Percentiles rank a stretch among this genome's conserved stretches.
Evolutionary conservation across 208 protist species (phyloP).

Genomic region (Acanthamoeba triangularis): DNA sequence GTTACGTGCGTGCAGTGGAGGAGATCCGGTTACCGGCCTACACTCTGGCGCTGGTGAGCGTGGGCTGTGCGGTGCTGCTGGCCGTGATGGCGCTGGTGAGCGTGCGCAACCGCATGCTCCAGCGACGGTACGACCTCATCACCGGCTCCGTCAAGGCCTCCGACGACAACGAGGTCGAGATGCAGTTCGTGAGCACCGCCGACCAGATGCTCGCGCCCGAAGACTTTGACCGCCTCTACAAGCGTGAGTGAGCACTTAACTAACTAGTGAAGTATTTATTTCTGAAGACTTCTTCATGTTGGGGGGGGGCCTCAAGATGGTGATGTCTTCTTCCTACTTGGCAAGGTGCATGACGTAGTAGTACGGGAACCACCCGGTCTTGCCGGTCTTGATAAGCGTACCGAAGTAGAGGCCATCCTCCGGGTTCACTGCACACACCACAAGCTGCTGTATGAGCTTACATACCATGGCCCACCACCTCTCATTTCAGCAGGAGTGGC

Average conservation of each 20-base stretch:
- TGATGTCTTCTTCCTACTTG: too few species aligned
- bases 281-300: too few species aligned
- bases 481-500: too few species aligned
- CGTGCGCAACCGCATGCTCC: conserved; percentile 53
- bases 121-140: conserved; percentile 62
- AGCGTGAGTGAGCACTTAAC: not conserved
- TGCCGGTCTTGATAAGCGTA: too few species aligned
- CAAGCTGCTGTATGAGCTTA: too few species aligned
- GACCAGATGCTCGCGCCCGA: not conserved
- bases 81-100: conserved; percentile 45
- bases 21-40: conserved; percentile 36
- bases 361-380: too few species aligned
- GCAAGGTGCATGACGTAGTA: too few species aligned
- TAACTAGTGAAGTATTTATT: not conserved
- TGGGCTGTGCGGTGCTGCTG: conserved; percentile 10
- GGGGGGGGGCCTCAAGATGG: too few species aligned
- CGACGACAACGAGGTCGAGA: conserved; percentile 44
- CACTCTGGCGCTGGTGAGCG: not conserved
- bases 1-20: not conserved
- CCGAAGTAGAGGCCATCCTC: too few species aligned
- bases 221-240: conserved; percentile 58
- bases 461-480: too few species aligned
- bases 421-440: too few species aligned
- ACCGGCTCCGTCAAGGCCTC: conserved; percentile 27
- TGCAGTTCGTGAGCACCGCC: conserved; percentile 10